These are phyloP conservation scores for Immersiella caudata DNA, from an alignment of 495 filamentous ascomycete species.

Conservation along the genomic window DNA sequence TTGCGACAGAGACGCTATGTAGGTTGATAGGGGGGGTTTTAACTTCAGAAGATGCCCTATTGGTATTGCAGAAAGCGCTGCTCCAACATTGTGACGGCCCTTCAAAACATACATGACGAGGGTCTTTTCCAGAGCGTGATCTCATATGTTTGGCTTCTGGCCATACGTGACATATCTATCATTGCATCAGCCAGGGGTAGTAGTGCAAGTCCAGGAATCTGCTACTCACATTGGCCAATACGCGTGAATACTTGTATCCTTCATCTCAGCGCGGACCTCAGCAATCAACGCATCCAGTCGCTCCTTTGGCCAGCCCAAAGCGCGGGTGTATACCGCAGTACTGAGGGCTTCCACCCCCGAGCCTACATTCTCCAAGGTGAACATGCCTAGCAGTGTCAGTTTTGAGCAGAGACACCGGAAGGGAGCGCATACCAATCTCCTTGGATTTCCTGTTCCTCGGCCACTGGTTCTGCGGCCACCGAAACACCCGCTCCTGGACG, in stretches of 20 bases:
- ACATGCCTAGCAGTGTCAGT: conserved; percentile 27
- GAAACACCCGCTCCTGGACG: conserved; percentile 24
- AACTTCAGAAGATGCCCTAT: no score
- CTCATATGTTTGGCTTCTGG: neutral
- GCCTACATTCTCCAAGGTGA: conserved; percentile 7
- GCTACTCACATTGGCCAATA: conserved; percentile 24
- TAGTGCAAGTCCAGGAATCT: neutral
- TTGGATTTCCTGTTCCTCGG: conserved; percentile 47
- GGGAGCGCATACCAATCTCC: conserved; percentile 28
- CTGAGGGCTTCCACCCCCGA: conserved; percentile 27
- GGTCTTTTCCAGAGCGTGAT: no score
- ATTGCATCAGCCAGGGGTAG: neutral
- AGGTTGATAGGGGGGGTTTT: no score
- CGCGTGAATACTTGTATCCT: conserved; percentile 28
- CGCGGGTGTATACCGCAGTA: conserved; percentile 34
- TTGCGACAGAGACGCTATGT: no score
- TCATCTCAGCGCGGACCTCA: conserved; percentile 31
- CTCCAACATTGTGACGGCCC: no score
- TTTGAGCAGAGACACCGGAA: neutral
- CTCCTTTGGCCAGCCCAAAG: conserved; percentile 28
- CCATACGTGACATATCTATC: conserved; percentile 2
- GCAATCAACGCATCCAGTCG: conserved; percentile 34
- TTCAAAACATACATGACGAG: no score
- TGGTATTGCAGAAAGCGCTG: no score
- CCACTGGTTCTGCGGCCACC: conserved; percentile 26